Conservation (phyloP, 345 rosid species). For the Laguncularia racemosa region DNA sequence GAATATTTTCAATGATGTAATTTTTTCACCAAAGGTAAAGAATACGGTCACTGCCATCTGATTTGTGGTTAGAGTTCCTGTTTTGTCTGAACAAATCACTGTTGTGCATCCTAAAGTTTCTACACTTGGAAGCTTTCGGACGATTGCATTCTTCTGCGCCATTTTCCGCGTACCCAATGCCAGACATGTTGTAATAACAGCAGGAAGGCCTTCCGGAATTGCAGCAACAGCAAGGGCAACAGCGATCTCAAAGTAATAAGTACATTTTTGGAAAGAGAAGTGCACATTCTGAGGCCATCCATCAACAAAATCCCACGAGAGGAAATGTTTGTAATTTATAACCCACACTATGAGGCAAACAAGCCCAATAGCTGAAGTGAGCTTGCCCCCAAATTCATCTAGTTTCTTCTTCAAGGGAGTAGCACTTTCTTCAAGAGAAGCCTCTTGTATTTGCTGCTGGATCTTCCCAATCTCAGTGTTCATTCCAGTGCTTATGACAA, state of each 20-base stretch:
- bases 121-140: conserved; percentile 86
- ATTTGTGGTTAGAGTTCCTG: conserved; percentile 89
- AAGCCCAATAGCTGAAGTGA: conserved; percentile 67
- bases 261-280: conserved; percentile 84
- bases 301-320: conserved; percentile 65
- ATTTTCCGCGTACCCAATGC: conserved; percentile 89
- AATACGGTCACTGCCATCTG: conserved; percentile 87
- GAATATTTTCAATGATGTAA: conserved; percentile 43
- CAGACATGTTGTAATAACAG: conserved; percentile 84
- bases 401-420: conserved; percentile 88
- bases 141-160: conserved; percentile 92
- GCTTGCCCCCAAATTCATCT: conserved; percentile 75
- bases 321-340: conserved; percentile 74
- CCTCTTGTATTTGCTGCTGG: conserved; percentile 85
- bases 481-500: conserved; percentile 73
- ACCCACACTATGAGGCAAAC: conserved; percentile 79
- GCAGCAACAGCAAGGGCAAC: conserved; percentile 96
- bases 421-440: conserved; percentile 72
- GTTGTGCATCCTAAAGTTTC: conserved; percentile 98
- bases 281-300: conserved; percentile 63
- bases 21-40: conserved; percentile 68
- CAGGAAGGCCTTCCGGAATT: conserved; percentile 95
- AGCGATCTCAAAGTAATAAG: conserved; percentile 90
- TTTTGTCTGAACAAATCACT: conserved; percentile 92
- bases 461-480: conserved; percentile 87